These are phyloP conservation scores for Trapa incisa DNA, from an alignment of 345 rosid species.

Conservation along the genomic window DNA sequence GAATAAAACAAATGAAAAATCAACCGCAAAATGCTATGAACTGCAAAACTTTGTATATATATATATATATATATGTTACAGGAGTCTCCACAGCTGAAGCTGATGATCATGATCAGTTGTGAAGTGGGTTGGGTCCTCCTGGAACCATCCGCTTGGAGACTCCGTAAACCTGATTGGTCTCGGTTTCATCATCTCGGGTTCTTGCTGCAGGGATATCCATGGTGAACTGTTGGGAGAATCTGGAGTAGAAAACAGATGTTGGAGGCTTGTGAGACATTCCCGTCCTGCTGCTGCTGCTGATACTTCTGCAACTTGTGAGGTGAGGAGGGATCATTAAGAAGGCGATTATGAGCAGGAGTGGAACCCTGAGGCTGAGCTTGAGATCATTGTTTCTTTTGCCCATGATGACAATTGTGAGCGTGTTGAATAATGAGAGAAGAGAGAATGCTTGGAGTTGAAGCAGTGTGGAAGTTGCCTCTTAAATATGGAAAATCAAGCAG, in stretches of 20 bases:
- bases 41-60: slow-evolving; percentile 18
- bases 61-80: background rate
- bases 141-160: slow-evolving; percentile 38
- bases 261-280: slow-evolving; percentile 9
- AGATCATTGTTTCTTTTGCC: background rate
- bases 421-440: background rate
- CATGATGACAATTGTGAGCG: slow-evolving; percentile 9
- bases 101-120: slow-evolving; percentile 23
- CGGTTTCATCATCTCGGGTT: slow-evolving; percentile 1
- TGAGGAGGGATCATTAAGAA: slow-evolving; percentile 6
- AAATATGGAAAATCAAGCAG: background rate
- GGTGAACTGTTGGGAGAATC: slow-evolving; percentile 6
- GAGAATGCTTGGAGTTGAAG: background rate
- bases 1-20: background rate
- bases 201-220: slow-evolving; percentile 6
- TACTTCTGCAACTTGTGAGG: slow-evolving; percentile 14
- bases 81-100: background rate
- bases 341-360: slow-evolving; percentile 17
- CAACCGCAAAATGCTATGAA: slow-evolving; percentile 7
- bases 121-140: slow-evolving; percentile 50
- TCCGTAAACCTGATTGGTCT: slow-evolving; percentile 17
- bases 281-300: slow-evolving; percentile 12
- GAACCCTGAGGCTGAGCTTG: slow-evolving; percentile 3
- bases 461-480: background rate
- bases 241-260: slow-evolving; percentile 7